Evolutionary conservation across 805 yeast species (phyloP), one percentile per base, ranked within the genome.

Genomic region (Suhomyces tanzawaensis): DNA sequence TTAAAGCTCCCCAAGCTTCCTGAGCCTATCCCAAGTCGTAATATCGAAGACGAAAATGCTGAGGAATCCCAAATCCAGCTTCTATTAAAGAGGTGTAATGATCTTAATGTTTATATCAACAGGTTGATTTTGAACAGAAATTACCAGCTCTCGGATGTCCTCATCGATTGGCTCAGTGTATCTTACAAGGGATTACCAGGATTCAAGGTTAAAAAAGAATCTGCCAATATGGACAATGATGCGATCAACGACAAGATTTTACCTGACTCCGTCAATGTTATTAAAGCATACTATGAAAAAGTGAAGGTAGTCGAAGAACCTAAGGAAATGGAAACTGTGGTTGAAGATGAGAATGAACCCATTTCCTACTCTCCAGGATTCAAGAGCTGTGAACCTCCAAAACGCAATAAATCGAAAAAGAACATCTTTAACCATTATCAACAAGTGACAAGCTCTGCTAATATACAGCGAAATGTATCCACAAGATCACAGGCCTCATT

Each of bases 11-110:
- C 79, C 15, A 52, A 51, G 19, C 46, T 75, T 22, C 79, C 79
- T 14, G 72, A 66, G 32, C 75, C 77, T 7, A 64, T 74, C n/a
- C 71, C 74, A 4, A 46, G 60, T 55, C 30, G 52, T 52, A 24
- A 52, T 55, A 11, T 45, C 42, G 42, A 48, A 29, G 51, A 38
- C 26, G 35, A 32, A 11, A 42, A 40, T 14, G 36, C 36, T 14
- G 47, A 42, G 31, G 45, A 39, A 14, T 18, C 8, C 16, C 50
- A 41, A 29, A 40, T 45, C 31, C 35, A 37, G 25, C 52, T 61
- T 13, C 38, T 65, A 3, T 41, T 66, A 40, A 58, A 59, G 42
- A 52, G 77, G 37, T 67, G 75, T 37, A 61, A 62, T 25, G 63
- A 62, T 13, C 47, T 75, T 42, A 61, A 71, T 41, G 44, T 54